Conservation (phyloP, 768 basidiomycete species). For the Mycena vitilis region DNA sequence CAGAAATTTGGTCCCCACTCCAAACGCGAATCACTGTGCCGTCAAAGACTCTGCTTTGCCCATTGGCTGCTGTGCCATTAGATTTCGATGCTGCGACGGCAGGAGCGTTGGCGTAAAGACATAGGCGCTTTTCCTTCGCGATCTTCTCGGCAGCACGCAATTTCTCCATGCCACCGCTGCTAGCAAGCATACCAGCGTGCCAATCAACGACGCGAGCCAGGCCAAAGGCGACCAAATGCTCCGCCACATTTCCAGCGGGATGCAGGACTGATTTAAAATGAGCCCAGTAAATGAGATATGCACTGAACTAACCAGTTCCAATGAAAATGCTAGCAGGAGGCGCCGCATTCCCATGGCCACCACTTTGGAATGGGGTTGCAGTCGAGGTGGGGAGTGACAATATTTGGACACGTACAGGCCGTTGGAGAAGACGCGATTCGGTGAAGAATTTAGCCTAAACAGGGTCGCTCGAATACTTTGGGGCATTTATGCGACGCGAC, state of each 20-base stretch:
- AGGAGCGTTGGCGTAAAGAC: slow-evolving; percentile 73
- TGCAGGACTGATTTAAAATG: slow-evolving; percentile 70
- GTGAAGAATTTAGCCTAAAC: slow-evolving; percentile 91
- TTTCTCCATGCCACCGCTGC: slow-evolving; percentile 86
- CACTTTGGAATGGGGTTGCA: slow-evolving; percentile 83
- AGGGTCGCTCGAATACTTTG: slow-evolving; percentile 11
- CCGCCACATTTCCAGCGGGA: slow-evolving; percentile 94
- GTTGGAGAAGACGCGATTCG: slow-evolving; percentile 87
- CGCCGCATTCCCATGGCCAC: slow-evolving; percentile 61
- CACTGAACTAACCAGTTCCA: slow-evolving; percentile 70
- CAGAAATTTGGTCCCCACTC: slow-evolving; percentile 92
- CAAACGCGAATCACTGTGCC: slow-evolving; percentile 88
- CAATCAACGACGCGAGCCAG: slow-evolving; percentile 95
- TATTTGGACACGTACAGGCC: slow-evolving; percentile 79
- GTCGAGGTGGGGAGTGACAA: slow-evolving; percentile 84
- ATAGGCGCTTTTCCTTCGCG: slow-evolving; percentile 81
- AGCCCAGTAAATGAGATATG: slow-evolving; percentile 20
- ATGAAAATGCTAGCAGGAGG: slow-evolving; percentile 89
- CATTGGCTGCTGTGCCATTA: slow-evolving; percentile 57
- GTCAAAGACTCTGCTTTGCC: slow-evolving; percentile 71
- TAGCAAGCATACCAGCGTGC: slow-evolving; percentile 96
- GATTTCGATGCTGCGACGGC: slow-evolving; percentile 55
- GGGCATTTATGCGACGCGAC: slow-evolving; percentile 37
- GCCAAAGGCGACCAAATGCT: slow-evolving; percentile 85
- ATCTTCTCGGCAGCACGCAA: slow-evolving; percentile 85